phyloP scores from a whole-genome alignment of 371 early-diverging fungal genomes.

The Massospora cicadina region DNA sequence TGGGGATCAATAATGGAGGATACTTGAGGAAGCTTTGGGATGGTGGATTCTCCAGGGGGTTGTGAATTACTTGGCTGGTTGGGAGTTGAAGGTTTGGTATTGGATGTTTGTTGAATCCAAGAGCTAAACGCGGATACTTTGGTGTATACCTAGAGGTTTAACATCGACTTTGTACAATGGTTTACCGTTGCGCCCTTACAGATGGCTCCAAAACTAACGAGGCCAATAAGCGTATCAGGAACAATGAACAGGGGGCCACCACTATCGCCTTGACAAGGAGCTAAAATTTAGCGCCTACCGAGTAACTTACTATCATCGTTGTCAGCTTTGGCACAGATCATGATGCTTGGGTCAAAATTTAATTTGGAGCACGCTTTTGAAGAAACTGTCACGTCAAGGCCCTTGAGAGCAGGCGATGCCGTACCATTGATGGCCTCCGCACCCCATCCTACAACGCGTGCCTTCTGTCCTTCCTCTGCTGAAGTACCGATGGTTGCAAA shows the following conservation, averaged over 20 bases:
- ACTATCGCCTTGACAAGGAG: not conserved
- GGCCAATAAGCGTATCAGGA: not conserved
- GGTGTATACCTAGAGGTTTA: not conserved
- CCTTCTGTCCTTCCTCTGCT: not conserved
- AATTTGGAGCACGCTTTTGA: too few relatives aligned
- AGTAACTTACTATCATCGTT: not conserved
- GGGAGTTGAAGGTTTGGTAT: too few relatives aligned
- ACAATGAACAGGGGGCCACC: not conserved
- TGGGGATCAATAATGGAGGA: too few relatives aligned
- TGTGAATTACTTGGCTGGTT: too few relatives aligned
- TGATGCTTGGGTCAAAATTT: not conserved
- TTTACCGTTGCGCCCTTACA: not conserved
- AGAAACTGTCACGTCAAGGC: not conserved
- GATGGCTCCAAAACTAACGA: not conserved
- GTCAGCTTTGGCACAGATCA: not conserved
- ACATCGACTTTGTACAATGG: not conserved
- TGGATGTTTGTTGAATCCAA: not conserved
- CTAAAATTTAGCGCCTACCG: not conserved
- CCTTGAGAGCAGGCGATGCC: not conserved
- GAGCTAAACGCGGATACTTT: not conserved
- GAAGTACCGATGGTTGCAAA: not conserved
- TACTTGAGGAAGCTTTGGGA: too few relatives aligned
- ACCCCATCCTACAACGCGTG: not conserved
- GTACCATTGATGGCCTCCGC: not conserved
- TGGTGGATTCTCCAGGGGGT: too few relatives aligned